Base-by-base conservation (phyloP, 2,329 filamentous ascomycete genomes). In the Trichophyton equinum region DNA sequence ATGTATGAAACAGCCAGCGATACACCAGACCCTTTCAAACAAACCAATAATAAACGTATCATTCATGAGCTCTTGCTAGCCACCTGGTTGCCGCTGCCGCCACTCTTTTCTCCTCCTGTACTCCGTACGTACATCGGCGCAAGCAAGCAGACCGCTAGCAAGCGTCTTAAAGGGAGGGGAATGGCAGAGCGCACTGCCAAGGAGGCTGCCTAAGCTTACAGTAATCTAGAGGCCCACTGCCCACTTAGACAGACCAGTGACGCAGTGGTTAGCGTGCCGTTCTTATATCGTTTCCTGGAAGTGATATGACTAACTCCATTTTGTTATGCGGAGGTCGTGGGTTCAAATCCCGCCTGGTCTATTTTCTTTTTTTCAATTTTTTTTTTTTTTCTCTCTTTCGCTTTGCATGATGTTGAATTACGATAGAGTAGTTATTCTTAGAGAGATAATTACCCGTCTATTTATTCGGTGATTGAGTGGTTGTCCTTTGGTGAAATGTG, bases 311-410 rank as follows among this genome's bases (percentile, higher is more conserved):
- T 53, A 25, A 30, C 49, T 53, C 49, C 49, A 30, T 53, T n/a
- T 53, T 20, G 49, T 53, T 20, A 53, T 53, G 49, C 49, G 49
- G 49, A 53, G 49, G 49, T 53, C 49, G 49, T 53, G 49, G 49
- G 49, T 53, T 53, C 49, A 53, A 53, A 53, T 53, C 49, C 49
- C 49, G 49, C 49, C 49, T 53, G 49, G 49, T 53, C 49, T 53
- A 53, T 7, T 53, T 53, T 53, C 1, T 53, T 25, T 53, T 53
- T 27, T 22, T 4, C 6, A 5, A 6, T 22, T 51, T 51, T 11
- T 15, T 22, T 51, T 51, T 11, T 11, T 7, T 38, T 7, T 7
- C 6, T n/a, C 18, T 30, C 6, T 38, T 38, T 22, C 22, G 22
- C 3, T 13, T 13, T 38, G 11, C 4, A 38, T 4, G 33, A 11